Conservation (phyloP, 495 filamentous ascomycete species). For the Neurospora cerealis region DNA sequence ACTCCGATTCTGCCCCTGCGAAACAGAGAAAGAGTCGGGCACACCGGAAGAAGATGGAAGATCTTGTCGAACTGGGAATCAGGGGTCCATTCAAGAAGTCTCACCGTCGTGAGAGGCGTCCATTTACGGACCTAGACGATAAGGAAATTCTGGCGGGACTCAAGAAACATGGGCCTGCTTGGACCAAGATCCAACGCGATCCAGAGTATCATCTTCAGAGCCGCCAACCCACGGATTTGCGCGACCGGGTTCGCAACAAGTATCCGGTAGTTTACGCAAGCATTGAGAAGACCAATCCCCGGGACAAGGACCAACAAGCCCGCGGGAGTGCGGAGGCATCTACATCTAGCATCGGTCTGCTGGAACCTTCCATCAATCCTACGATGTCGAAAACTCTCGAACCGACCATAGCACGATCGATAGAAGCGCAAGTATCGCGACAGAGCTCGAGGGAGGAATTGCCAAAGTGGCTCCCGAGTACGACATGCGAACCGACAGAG, state of each 20-base stretch:
- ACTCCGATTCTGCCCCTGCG: constrained; percentile 11
- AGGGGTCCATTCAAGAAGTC: constrained; percentile 43
- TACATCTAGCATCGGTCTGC: constrained; percentile 11
- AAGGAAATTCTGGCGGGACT: constrained; percentile 66
- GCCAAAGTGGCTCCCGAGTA: constrained; percentile 21
- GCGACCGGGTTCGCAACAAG: constrained; percentile 73
- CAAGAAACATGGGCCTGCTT: constrained; percentile 62
- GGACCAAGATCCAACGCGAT: constrained; percentile 73
- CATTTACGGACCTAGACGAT: constrained; percentile 70
- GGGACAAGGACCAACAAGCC: constrained; percentile 22
- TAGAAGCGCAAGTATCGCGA: constrained; percentile 29
- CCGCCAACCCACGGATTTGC: constrained; percentile 66
- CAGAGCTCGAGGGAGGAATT: constrained; percentile 34
- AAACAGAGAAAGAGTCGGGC: constrained; percentile 38
- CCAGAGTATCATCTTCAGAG: constrained; percentile 51
- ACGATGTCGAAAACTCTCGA: constrained; percentile 25
- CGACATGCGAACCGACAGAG: constrained; percentile 24
- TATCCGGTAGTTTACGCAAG: constrained; percentile 51
- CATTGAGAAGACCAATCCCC: constrained; percentile 46
- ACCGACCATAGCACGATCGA: constrained; percentile 14
- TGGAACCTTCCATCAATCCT: constrained; percentile 33
- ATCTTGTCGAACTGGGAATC: constrained; percentile 48
- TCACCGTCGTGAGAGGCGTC: constrained; percentile 43
- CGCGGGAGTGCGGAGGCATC: constrained; percentile 9
- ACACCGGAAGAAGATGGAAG: constrained; percentile 44